Conservation (phyloP, 148 eudicot genomes). For the Fagopyrum tataricum region DNA sequence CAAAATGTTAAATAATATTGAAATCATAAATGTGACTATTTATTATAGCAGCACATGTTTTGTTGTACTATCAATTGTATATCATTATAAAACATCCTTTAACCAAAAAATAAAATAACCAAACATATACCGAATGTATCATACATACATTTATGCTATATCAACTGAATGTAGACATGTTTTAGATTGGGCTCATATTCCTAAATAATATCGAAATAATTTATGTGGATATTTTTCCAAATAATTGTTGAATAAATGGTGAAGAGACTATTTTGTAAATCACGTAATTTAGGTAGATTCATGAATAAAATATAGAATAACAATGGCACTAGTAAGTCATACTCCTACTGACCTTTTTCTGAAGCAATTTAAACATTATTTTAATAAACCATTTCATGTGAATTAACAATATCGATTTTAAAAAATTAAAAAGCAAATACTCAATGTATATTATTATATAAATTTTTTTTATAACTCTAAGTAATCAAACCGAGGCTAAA, state of each 20-base stretch:
- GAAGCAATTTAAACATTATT: too few species aligned
- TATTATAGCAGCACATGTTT: constrained; percentile 7
- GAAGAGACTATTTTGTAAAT: not conserved
- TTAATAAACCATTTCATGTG: too few species aligned
- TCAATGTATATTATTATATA: not conserved
- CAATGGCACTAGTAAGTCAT: not conserved
- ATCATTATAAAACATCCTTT: not conserved
- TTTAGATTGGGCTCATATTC: not conserved
- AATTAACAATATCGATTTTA: too few species aligned
- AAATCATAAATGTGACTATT: not conserved
- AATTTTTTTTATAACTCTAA: not conserved
- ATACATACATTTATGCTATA: not conserved
- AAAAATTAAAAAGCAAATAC: too few species aligned
- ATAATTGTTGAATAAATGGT: not conserved
- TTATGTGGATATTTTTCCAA: not conserved
- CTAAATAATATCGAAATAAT: not conserved
- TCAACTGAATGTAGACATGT: constrained; percentile 1
- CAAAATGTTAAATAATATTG: not conserved
- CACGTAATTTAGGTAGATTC: not conserved
- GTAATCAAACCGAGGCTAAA: too few species aligned
- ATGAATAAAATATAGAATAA: not conserved
- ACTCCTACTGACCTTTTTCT: not conserved
- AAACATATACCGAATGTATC: not conserved
- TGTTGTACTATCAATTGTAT: not conserved
- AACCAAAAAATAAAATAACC: not conserved